These are phyloP conservation scores for Gossypium schwendimanii DNA, from an alignment of 441 rosid species.

Conservation along the genomic window DNA sequence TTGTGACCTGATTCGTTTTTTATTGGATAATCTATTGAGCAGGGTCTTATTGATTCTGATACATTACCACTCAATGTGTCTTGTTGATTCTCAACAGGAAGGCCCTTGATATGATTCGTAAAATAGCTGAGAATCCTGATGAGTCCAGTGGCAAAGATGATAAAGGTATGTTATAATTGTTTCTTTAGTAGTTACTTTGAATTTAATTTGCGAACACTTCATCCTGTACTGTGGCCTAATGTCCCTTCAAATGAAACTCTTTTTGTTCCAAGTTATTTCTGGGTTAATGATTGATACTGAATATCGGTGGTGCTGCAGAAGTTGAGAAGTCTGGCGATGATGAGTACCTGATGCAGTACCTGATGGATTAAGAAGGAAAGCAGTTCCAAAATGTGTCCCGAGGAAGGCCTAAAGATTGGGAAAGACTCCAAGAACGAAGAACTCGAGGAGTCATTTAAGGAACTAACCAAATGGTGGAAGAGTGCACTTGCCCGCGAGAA, in stretches of 20 bases:
- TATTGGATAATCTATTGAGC: conserved; percentile 19
- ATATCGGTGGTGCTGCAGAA: conserved; percentile 31
- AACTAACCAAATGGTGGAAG: conserved; percentile 93
- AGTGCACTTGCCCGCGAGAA: conserved; percentile 60
- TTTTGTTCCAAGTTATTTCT: background rate
- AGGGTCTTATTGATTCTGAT: conserved; percentile 98
- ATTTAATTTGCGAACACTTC: background rate
- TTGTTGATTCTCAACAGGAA: conserved; percentile 87
- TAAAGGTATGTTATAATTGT: conserved; percentile 36
- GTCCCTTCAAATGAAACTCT: background rate
- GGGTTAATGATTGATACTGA: background rate
- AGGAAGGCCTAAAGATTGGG: conserved; percentile 82
- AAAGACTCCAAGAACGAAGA: conserved; percentile 73
- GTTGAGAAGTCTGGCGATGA: conserved; percentile 53
- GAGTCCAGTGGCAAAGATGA: conserved; percentile 61
- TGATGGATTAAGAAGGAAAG: conserved; percentile 62
- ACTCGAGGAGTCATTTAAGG: conserved; percentile 84
- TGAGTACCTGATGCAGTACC: conserved; percentile 61
- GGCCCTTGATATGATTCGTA: conserved; percentile 91
- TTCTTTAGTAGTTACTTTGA: background rate
- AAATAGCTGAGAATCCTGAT: conserved; percentile 79
- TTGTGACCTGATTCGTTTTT: background rate
- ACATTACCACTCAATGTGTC: conserved; percentile 83
- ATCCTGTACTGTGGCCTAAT: background rate
- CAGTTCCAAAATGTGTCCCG: conserved; percentile 90